A percentile compares a stretch with the other conserved stretches of the same genome.
These are phyloP conservation scores for Eimeria falciformis DNA, from an alignment of 169 alveolate species.

Conservation along the genomic window DNA sequence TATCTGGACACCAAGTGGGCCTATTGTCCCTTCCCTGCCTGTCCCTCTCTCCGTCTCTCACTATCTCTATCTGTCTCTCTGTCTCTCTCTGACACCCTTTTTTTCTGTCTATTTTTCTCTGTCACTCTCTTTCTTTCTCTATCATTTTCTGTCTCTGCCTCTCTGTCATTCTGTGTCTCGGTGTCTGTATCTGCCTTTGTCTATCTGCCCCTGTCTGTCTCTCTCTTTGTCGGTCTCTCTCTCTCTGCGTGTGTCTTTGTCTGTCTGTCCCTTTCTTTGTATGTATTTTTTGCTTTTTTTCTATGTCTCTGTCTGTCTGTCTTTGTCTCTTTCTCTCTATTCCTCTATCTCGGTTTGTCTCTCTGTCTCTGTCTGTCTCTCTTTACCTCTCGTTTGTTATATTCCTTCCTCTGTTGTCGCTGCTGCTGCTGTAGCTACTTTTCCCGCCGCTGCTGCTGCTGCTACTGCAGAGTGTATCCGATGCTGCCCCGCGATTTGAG, in stretches of 20 bases:
- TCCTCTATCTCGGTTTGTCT: no score
- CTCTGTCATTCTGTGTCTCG: background rate
- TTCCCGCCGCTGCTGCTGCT: constrained; percentile 29
- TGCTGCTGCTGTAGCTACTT: constrained; percentile 32
- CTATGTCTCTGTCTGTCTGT: background rate
- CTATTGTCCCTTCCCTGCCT: background rate
- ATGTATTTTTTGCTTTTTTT: background rate
- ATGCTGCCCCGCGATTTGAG: constrained; percentile 78
- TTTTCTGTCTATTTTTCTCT: background rate
- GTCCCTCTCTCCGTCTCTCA: no score
- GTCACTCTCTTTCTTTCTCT: background rate
- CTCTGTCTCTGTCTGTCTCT: background rate
- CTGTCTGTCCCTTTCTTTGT: background rate
- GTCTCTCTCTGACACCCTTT: background rate
- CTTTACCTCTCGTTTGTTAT: background rate
- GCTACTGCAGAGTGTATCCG: constrained; percentile 75
- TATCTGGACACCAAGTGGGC: constrained; percentile 85
- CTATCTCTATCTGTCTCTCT: no score
- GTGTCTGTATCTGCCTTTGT: background rate
- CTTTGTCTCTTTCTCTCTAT: background rate
- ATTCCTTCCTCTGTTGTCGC: background rate
- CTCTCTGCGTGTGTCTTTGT: background rate
- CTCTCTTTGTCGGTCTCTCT: background rate
- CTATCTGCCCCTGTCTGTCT: background rate
- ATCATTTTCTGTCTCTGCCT: background rate